Evolutionary conservation across 257 asterid species (phyloP), one percentile per base, ranked within the genome.

Genomic region (Cynanchum wilfordii): DNA sequence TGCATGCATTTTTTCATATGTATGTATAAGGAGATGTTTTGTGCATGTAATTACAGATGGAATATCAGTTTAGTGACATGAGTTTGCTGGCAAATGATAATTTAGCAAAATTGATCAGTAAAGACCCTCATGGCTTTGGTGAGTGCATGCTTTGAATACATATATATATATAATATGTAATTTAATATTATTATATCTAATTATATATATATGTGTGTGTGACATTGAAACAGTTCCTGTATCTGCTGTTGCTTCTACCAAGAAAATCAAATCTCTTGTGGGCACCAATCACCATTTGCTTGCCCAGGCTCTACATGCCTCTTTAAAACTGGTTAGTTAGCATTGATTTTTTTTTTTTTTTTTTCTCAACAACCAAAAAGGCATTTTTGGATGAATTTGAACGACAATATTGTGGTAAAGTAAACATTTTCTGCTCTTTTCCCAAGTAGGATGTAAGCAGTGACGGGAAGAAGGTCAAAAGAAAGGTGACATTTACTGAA

Each of bases 51-150:
- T 15, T 50, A 3, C 87, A 92, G 99, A 97, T 92, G 66, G 99
- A 95, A 72, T 95, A 92, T 74, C 95, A 92, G 81, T 90, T 95
- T 66, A 95, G 98, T 73, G 97, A 92, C 78, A 88, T 90, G 97
- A 92, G 99, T 84, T 82, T 95, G 85, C 87, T 95, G 68, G 98
- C 98, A 30, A 95, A 95, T 67, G 99, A 95, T 59, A 84, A 94
- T 56, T 81, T 95, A 74, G 87, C 84, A 4, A 92, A 90, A 72
- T 97, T 90, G 69, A 93, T 89, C 64, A 81, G 69, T 47, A 95
- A 87, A 84, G 98, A 95, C 55, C 91, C 88, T 3, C 96, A 95
- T 82, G 96, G 98, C 76, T 95, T 73, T 62, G 98, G 99, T 92
- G 63, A 80, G 90, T n/a, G 80, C 62, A 27, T n/a, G 80, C 66